Conservation (phyloP, 352 stramenopile species). For the Globisporangium spinosum region DNA sequence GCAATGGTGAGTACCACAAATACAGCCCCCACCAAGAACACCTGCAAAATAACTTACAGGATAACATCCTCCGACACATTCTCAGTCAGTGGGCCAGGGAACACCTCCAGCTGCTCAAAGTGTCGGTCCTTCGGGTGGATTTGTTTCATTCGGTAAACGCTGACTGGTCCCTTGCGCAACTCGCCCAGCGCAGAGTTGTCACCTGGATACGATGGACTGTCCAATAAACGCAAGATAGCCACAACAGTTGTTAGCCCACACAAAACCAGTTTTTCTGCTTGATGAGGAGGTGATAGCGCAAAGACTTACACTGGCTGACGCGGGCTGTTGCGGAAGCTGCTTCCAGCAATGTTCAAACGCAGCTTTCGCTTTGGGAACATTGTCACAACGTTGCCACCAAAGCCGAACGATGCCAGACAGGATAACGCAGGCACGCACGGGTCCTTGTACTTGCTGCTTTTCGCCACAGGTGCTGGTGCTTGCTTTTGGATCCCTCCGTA, state of each 20-base stretch:
- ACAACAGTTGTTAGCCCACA: constrained; percentile 2
- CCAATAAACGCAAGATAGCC: background rate
- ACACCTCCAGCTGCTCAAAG: constrained; percentile 65
- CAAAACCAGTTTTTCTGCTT: background rate
- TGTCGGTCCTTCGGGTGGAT: constrained; percentile 68
- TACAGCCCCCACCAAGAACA: background rate
- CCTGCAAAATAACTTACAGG: constrained; percentile 25
- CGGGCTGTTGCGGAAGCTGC: constrained; percentile 60
- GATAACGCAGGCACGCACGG: constrained; percentile 68
- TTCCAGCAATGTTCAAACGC: constrained; percentile 60
- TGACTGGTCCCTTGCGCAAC: constrained; percentile 74
- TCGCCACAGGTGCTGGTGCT: constrained; percentile 23
- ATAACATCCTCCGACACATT: constrained; percentile 58
- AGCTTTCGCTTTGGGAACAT: constrained; percentile 89
- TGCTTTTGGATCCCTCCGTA: constrained; percentile 6
- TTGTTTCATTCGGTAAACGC: constrained; percentile 79
- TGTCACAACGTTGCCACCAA: constrained; percentile 85
- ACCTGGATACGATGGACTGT: constrained; percentile 42
- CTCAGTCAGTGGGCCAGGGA: constrained; percentile 73
- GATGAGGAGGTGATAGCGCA: background rate
- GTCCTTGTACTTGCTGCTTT: constrained; percentile 83
- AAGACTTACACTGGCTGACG: constrained; percentile 45
- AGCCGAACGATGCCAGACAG: constrained; percentile 78
- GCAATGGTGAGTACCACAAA: background rate
- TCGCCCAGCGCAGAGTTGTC: constrained; percentile 54